Evolutionary conservation across 768 basidiomycete species (phyloP).

Genomic region (Phaeolepiota aurea): DNA sequence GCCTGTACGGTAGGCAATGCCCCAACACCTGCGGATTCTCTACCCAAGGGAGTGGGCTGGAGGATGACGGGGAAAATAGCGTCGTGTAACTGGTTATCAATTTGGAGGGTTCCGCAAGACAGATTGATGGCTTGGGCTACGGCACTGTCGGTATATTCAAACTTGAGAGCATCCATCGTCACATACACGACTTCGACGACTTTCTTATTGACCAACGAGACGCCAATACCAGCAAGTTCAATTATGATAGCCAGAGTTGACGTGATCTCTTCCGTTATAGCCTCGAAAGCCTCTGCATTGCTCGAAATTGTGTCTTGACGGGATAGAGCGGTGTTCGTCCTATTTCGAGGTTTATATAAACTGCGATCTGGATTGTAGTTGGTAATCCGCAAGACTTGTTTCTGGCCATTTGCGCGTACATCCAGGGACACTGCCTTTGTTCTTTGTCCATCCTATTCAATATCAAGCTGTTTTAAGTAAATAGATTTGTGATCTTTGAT

Average conservation of each 20-base stretch:
- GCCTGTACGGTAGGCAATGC: conserved; percentile 85
- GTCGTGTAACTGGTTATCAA: conserved; percentile 97
- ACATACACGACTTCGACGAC: conserved; percentile 88
- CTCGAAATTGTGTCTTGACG: conserved; percentile 67
- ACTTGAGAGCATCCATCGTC: conserved; percentile 66
- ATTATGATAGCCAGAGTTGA: conserved; percentile 61
- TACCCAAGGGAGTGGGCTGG: conserved; percentile 85
- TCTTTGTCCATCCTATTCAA: conserved; percentile 40
- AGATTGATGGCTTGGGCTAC: conserved; percentile 75
- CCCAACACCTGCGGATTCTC: conserved; percentile 65
- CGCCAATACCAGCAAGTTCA: conserved; percentile 83
- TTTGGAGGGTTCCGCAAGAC: conserved; percentile 79
- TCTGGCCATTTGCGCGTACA: conserved; percentile 81
- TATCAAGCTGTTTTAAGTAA: background rate
- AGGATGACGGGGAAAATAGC: conserved; percentile 91
- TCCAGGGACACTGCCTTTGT: conserved; percentile 78
- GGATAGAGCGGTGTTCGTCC: conserved; percentile 37
- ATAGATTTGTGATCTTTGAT: background rate
- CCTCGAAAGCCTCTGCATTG: conserved; percentile 75
- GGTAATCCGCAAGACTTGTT: conserved; percentile 80
- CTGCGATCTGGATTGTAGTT: conserved; percentile 81
- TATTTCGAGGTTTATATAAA: conserved; percentile 74
- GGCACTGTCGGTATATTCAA: conserved; percentile 77
- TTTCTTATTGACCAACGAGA: conserved; percentile 84
- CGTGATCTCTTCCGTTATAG: conserved; percentile 64